These are phyloP conservation scores for Diaporthe eres DNA, from an alignment of 2,329 filamentous ascomycete genomes.

Conservation along the genomic window DNA sequence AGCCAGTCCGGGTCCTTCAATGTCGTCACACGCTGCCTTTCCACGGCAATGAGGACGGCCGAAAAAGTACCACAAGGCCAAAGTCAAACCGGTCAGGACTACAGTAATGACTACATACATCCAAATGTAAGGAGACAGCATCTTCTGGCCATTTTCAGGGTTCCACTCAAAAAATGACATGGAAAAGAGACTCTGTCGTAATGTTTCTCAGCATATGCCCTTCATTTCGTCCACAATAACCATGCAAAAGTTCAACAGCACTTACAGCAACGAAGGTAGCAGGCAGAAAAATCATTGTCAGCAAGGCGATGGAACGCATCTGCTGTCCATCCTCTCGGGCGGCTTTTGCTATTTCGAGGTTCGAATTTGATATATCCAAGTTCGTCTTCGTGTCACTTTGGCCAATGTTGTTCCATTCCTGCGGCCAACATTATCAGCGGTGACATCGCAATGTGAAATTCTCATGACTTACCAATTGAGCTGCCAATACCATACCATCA, in stretches of 20 bases:
- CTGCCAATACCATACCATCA: too few species aligned
- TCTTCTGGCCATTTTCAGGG: background rate
- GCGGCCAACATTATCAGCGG: too few species aligned
- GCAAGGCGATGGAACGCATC: background rate
- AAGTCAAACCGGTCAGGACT: background rate
- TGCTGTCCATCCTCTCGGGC: background rate
- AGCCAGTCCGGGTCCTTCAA: background rate
- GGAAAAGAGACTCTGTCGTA: background rate
- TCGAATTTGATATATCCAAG: background rate
- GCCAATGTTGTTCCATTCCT: slow-evolving; percentile 10
- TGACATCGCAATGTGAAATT: too few species aligned
- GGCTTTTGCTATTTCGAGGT: background rate
- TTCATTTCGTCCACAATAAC: too few species aligned
- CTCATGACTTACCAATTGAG: too few species aligned
- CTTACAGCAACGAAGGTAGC: slow-evolving; percentile 27
- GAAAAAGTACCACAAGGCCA: slow-evolving; percentile 5
- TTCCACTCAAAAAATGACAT: slow-evolving; percentile 10
- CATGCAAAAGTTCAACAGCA: too few species aligned
- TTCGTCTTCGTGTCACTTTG: background rate
- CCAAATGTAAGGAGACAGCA: slow-evolving; percentile 7
- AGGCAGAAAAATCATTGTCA: slow-evolving; percentile 11
- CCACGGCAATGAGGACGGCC: background rate
- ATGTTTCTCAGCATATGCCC: too few species aligned
- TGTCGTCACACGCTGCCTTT: background rate
- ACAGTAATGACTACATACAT: background rate